Evolutionary conservation across 805 yeast species (phyloP).

Genomic region (Candida xiaguanensis): DNA sequence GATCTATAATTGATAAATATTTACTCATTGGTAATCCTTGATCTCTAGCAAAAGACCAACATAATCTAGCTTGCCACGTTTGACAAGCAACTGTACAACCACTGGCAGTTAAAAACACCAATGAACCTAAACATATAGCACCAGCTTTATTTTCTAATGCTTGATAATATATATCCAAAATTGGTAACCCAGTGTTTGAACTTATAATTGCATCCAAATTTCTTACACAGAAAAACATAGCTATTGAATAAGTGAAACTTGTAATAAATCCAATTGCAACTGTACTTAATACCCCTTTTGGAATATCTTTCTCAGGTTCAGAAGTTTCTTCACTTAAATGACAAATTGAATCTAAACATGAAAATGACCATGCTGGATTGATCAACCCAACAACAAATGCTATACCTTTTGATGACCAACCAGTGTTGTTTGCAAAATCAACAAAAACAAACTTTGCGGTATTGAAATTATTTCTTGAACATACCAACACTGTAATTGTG

Average conservation of each 20-base stretch:
- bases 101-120: conserved; percentile 31
- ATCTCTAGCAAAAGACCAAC: conserved; percentile 43
- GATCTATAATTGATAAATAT: conserved; percentile 33
- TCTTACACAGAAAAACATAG: conserved; percentile 37
- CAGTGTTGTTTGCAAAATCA: conserved; percentile 19
- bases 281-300: conserved; percentile 37
- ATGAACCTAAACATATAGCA: conserved; percentile 32
- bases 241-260: conserved; percentile 35
- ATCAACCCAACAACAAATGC: conserved; percentile 38
- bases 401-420: conserved; percentile 30
- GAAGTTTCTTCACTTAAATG: conserved; percentile 41
- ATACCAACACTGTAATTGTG: conserved; percentile 36
- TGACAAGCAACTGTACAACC: conserved; percentile 40
- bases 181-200: conserved; percentile 35
- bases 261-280: conserved; percentile 39
- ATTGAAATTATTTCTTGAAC: conserved; percentile 32
- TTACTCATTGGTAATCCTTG: conserved; percentile 41
- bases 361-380: conserved; percentile 37
- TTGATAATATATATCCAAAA: conserved; percentile 38
- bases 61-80: conserved; percentile 43
- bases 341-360: conserved; percentile 39
- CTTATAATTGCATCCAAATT: conserved; percentile 27
- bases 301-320: conserved; percentile 35
- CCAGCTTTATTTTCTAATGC: conserved; percentile 33
- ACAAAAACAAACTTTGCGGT: conserved; percentile 22